Evolutionary conservation across 2,329 filamentous ascomycete genomes (phyloP), one percentile per base, ranked within the genome.

Genomic region (Pyrenophora graminea): DNA sequence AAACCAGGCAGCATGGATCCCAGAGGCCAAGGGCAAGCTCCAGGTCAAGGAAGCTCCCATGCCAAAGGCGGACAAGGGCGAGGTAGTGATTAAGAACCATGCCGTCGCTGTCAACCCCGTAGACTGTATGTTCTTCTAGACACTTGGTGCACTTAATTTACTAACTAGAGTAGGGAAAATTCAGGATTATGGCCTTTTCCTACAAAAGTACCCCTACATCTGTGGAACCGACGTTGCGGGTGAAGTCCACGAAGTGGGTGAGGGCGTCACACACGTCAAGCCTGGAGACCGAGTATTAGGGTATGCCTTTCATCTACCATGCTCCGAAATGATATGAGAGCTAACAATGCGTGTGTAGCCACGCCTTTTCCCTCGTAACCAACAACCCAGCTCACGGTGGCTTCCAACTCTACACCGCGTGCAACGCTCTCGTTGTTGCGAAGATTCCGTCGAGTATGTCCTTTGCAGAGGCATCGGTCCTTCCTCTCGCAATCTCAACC

Each of bases 211-310:
- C 54, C 68, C 66, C 19, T 65, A 63, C 13, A 57, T 76, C 27
- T 52, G 73, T 6, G 79, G 78, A 9, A 62, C 56, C 8, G 78
- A 80, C 55, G 67, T 78, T 12, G 76, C 77, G 1, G 78, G 78
- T 10, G 74, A 77, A 56, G 70, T 80, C 2, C 59, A 76, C 19
- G 76, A 79, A 54, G 68, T 80, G 6, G 79, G 79, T 2, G 65
- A 73, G n/a, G 68, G 66, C 6, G 78, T 81, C 4, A 73, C 72
- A 6, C 70, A 77, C 8, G 74, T 79, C 57, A 68, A 74, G 46
- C 70, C 74, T 17, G 78, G 78, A 2, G 73, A 79, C 51, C 73
- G 77, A 21, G 77, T 80, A 4, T 64, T 76, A 23, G 78, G 59
- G 66, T 70, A 53, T 15, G 54, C 53, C n/a, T n/a, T 17, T 10